Conservation (phyloP, 1,139 yeast species). For the Meyerozyma sp. region DNA sequence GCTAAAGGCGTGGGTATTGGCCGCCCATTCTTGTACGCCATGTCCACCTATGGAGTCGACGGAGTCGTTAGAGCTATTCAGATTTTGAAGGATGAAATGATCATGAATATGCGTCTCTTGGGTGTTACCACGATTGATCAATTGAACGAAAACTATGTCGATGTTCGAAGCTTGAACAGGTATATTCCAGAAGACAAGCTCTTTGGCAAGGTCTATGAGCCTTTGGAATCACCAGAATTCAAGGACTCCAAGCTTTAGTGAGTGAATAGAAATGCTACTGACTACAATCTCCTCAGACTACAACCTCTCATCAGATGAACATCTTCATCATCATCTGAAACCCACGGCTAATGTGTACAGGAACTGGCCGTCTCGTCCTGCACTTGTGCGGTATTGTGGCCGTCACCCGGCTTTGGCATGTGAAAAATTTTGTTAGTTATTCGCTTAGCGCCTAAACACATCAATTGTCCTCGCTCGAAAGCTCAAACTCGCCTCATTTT, state of each 20-base stretch:
- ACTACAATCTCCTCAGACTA: neutral
- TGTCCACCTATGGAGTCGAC: constrained; percentile 67
- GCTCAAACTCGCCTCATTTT: too few species aligned
- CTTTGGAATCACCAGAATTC: constrained; percentile 30
- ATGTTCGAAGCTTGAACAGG: constrained; percentile 10
- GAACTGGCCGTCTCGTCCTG: too few species aligned
- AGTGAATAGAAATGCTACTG: neutral
- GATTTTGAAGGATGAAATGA: constrained; percentile 72
- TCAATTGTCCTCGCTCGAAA: too few species aligned
- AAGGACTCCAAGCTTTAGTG: constrained; percentile 20
- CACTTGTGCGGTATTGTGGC: too few species aligned
- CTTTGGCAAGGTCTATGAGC: constrained; percentile 34
- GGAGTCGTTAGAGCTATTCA: constrained; percentile 80
- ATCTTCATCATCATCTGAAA: too few species aligned
- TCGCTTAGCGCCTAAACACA: too few species aligned
- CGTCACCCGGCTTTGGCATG: too few species aligned
- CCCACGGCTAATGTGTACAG: too few species aligned
- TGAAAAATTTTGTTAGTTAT: too few species aligned
- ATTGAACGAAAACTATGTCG: constrained; percentile 29
- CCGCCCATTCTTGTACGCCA: constrained; percentile 66
- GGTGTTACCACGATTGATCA: constrained; percentile 70
- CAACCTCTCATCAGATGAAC: too few species aligned
- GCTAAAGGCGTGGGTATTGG: constrained; percentile 74
- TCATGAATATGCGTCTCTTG: constrained; percentile 81
- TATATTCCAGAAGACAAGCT: constrained; percentile 32